A percentile compares a stretch with the other conserved stretches of the same genome.
phyloP scores from a whole-genome alignment of 2,329 filamentous ascomycete genomes.

The Aspergillus ochraceus region DNA sequence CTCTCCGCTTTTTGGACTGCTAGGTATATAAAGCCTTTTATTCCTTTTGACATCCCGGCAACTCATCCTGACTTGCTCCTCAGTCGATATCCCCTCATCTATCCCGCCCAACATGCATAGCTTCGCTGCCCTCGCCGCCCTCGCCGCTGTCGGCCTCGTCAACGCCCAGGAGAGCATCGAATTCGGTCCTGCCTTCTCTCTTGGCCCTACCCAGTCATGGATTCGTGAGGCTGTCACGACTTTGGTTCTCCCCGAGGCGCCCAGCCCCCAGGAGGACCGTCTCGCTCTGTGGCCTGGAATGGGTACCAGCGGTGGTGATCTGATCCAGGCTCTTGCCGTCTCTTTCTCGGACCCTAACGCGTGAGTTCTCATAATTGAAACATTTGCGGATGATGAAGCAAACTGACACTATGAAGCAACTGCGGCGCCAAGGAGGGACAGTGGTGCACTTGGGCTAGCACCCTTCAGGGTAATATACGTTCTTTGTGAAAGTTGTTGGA shows the following conservation, averaged over 20 bases:
- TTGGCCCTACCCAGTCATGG: slow-evolving; percentile 32
- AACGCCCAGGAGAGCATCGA: slow-evolving; percentile 20
- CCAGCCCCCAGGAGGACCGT: slow-evolving; percentile 26
- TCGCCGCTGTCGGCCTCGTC: slow-evolving; percentile 17
- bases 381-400: background rate
- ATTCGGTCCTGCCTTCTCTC: slow-evolving; percentile 33
- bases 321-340: slow-evolving; percentile 34
- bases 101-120: background rate
- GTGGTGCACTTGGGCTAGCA: slow-evolving; percentile 36
- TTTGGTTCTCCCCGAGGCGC: slow-evolving; percentile 27
- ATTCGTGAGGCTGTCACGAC: slow-evolving; percentile 34
- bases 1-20: background rate
- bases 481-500: too few relatives aligned
- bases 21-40: background rate
- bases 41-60: too few relatives aligned
- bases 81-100: too few relatives aligned
- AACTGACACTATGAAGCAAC: slow-evolving; percentile 19
- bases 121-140: slow-evolving; percentile 7
- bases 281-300: slow-evolving; percentile 36
- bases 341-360: slow-evolving; percentile 28
- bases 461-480: slow-evolving; percentile 21
- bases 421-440: slow-evolving; percentile 30
- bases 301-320: slow-evolving; percentile 33
- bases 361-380: slow-evolving; percentile 15
- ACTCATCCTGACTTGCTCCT: too few relatives aligned